Percentiles rank a stretch among this genome's conserved stretches.
Evolutionary conservation across 768 basidiomycete species (phyloP).

Genomic region (Ramaria sp.): DNA sequence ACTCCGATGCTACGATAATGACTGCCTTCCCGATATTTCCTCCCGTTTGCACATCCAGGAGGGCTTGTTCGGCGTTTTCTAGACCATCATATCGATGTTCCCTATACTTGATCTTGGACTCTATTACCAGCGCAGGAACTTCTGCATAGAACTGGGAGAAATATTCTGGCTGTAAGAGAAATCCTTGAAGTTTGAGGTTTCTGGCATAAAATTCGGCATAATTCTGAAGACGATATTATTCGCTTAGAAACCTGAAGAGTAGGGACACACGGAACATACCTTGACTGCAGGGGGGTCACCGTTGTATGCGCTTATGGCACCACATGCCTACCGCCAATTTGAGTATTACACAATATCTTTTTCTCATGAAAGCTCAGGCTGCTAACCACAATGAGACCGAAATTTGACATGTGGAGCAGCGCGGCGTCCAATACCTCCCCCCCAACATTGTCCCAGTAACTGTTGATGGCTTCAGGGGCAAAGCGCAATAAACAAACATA

Average conservation of each 20-base stretch:
- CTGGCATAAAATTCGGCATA: slow-evolving; percentile 28
- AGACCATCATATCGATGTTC: slow-evolving; percentile 38
- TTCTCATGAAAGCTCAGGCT: neutral
- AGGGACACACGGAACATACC: slow-evolving; percentile 5
- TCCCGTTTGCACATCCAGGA: slow-evolving; percentile 25
- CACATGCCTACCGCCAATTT: slow-evolving; percentile 15
- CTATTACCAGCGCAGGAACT: slow-evolving; percentile 29
- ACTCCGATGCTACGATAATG: slow-evolving; percentile 11
- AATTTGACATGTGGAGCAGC: neutral
- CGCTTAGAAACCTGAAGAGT: too few relatives aligned
- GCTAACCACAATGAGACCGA: neutral
- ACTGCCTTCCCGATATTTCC: slow-evolving; percentile 27
- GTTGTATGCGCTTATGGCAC: slow-evolving; percentile 25
- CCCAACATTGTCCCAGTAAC: neutral
- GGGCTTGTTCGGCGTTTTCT: slow-evolving; percentile 27
- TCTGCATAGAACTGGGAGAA: slow-evolving; percentile 25
- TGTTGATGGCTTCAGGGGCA: slow-evolving; percentile 14
- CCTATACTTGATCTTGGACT: slow-evolving; percentile 34
- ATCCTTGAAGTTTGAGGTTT: slow-evolving; percentile 33
- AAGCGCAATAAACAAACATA: neutral
- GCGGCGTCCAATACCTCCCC: neutral
- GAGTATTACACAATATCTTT: neutral
- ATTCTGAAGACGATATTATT: slow-evolving; percentile 22
- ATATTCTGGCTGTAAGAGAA: slow-evolving; percentile 15
- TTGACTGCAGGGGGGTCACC: slow-evolving; percentile 13